Evolutionary conservation across 179 eudicot species (phyloP).

Genomic region (Pouteria campechiana): DNA sequence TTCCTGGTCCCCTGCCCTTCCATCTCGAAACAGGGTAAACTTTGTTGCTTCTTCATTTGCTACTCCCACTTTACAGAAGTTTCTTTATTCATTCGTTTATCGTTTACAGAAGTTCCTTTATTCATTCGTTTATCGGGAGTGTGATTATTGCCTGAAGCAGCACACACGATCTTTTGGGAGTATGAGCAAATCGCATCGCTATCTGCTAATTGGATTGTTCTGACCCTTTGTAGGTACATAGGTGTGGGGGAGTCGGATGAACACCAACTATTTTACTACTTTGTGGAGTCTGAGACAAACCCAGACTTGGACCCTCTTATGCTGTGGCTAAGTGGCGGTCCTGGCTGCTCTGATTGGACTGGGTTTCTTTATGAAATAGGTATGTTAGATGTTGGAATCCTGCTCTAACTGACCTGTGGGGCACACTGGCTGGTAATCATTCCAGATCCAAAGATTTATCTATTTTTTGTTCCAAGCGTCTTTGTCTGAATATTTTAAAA

Average conservation of each 20-base stretch:
- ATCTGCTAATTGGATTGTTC: neutral
- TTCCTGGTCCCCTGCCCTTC: conserved; percentile 44
- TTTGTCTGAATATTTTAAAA: too few relatives aligned
- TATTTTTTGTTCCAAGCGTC: too few relatives aligned
- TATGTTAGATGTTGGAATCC: too few relatives aligned
- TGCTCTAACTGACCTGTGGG: too few relatives aligned
- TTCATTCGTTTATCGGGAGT: too few relatives aligned
- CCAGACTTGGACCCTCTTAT: conserved; percentile 24
- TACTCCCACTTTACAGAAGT: too few relatives aligned
- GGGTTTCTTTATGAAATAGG: conserved; percentile 10
- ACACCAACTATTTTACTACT: conserved; percentile 36
- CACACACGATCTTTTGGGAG: neutral
- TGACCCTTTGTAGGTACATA: conserved; percentile 14
- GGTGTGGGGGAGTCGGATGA: conserved; percentile 29
- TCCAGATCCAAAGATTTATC: too few relatives aligned
- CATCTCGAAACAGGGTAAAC: conserved; percentile 44
- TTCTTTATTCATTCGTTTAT: too few relatives aligned
- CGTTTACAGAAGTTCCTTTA: too few relatives aligned
- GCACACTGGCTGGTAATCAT: too few relatives aligned
- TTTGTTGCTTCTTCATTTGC: neutral
- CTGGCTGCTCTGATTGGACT: conserved; percentile 20
- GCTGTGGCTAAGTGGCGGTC: conserved; percentile 31
- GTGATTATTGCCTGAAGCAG: too few relatives aligned
- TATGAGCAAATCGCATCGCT: neutral
- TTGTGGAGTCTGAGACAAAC: conserved; percentile 27